A percentile compares a stretch with the other conserved stretches of the same genome.
phyloP scores from a whole-genome alignment of 192 early-diverging fungal genomes.

The Pecoramyces ruminantium region DNA sequence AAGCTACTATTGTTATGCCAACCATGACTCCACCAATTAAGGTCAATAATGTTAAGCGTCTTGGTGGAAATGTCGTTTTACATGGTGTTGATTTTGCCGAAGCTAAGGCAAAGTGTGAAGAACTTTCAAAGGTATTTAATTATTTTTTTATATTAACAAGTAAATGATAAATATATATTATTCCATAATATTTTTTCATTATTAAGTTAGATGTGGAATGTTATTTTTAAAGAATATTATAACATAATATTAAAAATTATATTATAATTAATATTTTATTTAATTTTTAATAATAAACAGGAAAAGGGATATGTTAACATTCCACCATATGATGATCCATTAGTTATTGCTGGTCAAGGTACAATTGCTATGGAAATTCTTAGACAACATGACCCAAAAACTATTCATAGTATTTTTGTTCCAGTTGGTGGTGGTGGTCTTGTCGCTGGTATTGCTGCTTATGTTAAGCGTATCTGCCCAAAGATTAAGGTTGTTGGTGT shows the following conservation, averaged over 20 bases:
- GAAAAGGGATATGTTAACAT: slow-evolving; percentile 69
- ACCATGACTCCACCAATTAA: slow-evolving; percentile 52
- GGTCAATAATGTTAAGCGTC: slow-evolving; percentile 71
- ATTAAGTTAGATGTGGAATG: too few species aligned
- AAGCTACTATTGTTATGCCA: slow-evolving; percentile 97
- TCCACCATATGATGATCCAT: slow-evolving; percentile 94
- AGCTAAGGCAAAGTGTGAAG: slow-evolving; percentile 68
- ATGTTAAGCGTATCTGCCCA: slow-evolving; percentile 80
- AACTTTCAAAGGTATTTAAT: slow-evolving; percentile 32
- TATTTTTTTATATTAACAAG: slow-evolving; percentile 1
- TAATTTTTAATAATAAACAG: slow-evolving; percentile 3
- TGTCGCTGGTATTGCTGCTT: slow-evolving; percentile 77
- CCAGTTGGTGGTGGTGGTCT: slow-evolving; percentile 90
- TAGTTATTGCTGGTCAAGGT: slow-evolving; percentile 98
- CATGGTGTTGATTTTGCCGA: slow-evolving; percentile 88
- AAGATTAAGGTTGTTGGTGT: slow-evolving; percentile 81
- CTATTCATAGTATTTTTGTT: slow-evolving; percentile 80
- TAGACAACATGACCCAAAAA: slow-evolving; percentile 33
- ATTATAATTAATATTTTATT: too few species aligned
- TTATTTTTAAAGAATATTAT: too few species aligned
- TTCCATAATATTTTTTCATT: too few species aligned
- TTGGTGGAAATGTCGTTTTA: slow-evolving; percentile 82
- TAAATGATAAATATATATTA: slow-evolving; percentile 1
- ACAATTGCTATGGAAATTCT: slow-evolving; percentile 81
- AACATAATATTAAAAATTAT: too few species aligned